These are phyloP conservation scores for Candida pseudoviswanathii DNA, from an alignment of 1,139 yeast genomes.

Conservation along the genomic window DNA sequence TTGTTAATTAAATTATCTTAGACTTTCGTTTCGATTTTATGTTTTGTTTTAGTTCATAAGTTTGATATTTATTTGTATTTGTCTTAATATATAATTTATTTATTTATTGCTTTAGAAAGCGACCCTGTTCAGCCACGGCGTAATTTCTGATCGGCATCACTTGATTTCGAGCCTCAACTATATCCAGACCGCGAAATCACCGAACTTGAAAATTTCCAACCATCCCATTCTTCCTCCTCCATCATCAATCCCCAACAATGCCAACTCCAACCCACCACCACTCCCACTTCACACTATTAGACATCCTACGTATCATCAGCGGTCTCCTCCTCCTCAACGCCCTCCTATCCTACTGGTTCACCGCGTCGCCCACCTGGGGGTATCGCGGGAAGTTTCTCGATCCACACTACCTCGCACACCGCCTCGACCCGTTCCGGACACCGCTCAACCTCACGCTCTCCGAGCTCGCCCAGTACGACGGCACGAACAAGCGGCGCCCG, in stretches of 20 bases:
- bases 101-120: not conserved
- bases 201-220: too few relatives aligned
- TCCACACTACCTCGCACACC: conserved; percentile 37
- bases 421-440: conserved; percentile 20
- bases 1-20: not conserved
- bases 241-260: not conserved
- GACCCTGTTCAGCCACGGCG: too few relatives aligned
- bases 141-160: too few relatives aligned
- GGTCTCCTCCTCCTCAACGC: conserved; percentile 54
- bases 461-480: conserved; percentile 56
- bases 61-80: not conserved
- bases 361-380: conserved; percentile 55
- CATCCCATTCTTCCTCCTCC: too few relatives aligned
- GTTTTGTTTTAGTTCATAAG: not conserved
- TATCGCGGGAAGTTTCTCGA: conserved; percentile 55
- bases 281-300: conserved; percentile 24
- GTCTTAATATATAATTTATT: conserved; percentile 3
- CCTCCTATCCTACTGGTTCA: conserved; percentile 52
- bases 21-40: not conserved
- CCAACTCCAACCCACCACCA: not conserved
- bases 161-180: too few relatives aligned
- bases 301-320: conserved; percentile 44
- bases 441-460: conserved; percentile 39
- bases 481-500: conserved; percentile 51
- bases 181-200: too few relatives aligned